A percentile compares a stretch with the other conserved stretches of the same genome.
Conservation (phyloP, 2,329 filamentous ascomycete species). For the Aureobasidium sp. region DNA sequence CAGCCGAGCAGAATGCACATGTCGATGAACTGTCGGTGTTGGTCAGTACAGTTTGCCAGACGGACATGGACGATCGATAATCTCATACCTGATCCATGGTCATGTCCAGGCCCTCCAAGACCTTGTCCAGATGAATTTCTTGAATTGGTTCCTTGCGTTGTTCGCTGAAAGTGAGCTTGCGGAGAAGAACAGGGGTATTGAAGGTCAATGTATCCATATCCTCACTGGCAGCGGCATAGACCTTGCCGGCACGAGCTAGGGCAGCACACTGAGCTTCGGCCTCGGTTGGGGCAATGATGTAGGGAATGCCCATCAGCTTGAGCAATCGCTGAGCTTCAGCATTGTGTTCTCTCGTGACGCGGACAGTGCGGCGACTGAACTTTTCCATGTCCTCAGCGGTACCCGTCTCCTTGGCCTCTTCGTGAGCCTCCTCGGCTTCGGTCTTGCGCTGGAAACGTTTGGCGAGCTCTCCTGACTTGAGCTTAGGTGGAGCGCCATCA, state of each 20-base stretch:
- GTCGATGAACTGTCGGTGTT: conserved; percentile 69
- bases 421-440: conserved; percentile 79
- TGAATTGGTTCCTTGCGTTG: conserved; percentile 96
- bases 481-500: conserved; percentile 89
- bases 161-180: conserved; percentile 94
- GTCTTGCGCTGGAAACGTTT: conserved; percentile 94
- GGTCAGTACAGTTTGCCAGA: background rate
- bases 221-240: conserved; percentile 92
- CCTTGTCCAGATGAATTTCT: conserved; percentile 82
- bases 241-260: conserved; percentile 82
- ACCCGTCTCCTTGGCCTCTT: conserved; percentile 94
- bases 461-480: conserved; percentile 94
- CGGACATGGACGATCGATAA: background rate
- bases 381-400: conserved; percentile 98
- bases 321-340: conserved; percentile 84
- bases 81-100: conserved; percentile 64
- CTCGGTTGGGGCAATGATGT: conserved; percentile 90
- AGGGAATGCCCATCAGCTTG: conserved; percentile 93
- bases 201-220: conserved; percentile 99
- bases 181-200: conserved; percentile 77
- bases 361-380: conserved; percentile 85
- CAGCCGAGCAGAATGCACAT: conserved; percentile 96
- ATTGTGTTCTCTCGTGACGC: conserved; percentile 95
- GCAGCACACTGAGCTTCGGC: conserved; percentile 94
- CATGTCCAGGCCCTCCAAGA: conserved; percentile 81